Base-by-base conservation (phyloP, 1,284 basidiomycete species). In the Trametes versicolor region DNA sequence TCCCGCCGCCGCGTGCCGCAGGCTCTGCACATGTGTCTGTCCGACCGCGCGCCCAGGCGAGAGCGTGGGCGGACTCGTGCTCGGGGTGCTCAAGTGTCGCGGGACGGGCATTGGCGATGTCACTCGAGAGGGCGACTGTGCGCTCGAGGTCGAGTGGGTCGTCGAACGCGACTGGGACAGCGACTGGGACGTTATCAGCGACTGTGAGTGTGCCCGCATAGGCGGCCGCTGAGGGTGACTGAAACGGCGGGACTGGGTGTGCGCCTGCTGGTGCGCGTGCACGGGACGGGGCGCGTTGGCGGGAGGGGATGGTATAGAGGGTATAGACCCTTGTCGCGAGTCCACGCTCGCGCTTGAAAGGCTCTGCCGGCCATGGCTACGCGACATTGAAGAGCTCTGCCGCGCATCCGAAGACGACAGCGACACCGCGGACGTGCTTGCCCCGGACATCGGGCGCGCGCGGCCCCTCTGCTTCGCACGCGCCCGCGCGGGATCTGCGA, bases 281-380 rank as follows among this genome's bases (percentile, higher is more conserved):
- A 50, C n/a, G 47, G 58, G 59, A 12, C 54, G 59, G 8, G 60
- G 52, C 8, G 56, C 82, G 81, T 43, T 85, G 80, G 84, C 73
- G 10, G 87, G 82, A 17, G 89, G 86, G 0, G 91, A 93, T 0
- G 92, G 88, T 32, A 94, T 92, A 17, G 90, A 90, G 0, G 91
- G 91, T 43, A 93, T 90, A 0, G 92, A 94, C 12, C 87, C 88
- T 59, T 86, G 89, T 2, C 87, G 88, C 29, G 92, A 94, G 67
- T 86, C 85, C 13, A 86, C 80, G 65, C 85, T 86, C 13, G 86
- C 79, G 72, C 87, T 90, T 2, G 91, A 92, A 13, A 91, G 80
- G 69, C 90, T 90, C 64, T 90, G 89, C 29, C 74, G 71, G 19
- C 72, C 73, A 41, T 72, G 69, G 47, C 71, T 75, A 36, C 71